A percentile compares a stretch with the other conserved stretches of the same genome.
These are phyloP conservation scores for Volvox carteri DNA, from an alignment of 163 green algal genomes.

Conservation along the genomic window DNA sequence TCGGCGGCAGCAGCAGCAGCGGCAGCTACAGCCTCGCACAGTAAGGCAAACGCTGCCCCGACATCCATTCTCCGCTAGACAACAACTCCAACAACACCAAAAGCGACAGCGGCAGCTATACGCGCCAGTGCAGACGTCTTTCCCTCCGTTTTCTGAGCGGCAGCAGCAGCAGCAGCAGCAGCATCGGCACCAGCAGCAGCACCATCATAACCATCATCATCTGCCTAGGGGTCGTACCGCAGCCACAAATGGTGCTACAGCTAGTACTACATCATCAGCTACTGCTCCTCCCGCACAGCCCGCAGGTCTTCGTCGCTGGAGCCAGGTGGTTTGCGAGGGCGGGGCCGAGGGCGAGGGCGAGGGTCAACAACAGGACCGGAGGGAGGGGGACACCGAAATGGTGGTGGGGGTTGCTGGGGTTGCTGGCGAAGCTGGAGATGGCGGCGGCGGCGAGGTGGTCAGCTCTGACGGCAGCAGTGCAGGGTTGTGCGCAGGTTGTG, in stretches of 20 bases:
- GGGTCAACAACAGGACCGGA: no score
- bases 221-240: no score
- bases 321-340: no score
- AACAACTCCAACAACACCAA: neutral
- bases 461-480: no score
- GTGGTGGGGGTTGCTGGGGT: neutral
- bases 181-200: neutral
- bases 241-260: no score
- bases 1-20: neutral
- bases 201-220: neutral
- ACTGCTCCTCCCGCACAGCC: no score
- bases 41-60: neutral
- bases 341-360: no score
- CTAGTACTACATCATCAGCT: no score
- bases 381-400: no score
- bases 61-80: no score
- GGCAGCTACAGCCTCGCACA: neutral
- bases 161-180: conserved; percentile 5
- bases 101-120: neutral
- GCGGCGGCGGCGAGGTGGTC: neutral
- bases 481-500: no score
- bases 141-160: neutral
- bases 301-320: no score
- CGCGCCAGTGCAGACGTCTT: neutral
- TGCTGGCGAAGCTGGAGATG: neutral